These are phyloP conservation scores for Mentha longifolia DNA, from an alignment of 257 asterid species.

Conservation along the genomic window DNA sequence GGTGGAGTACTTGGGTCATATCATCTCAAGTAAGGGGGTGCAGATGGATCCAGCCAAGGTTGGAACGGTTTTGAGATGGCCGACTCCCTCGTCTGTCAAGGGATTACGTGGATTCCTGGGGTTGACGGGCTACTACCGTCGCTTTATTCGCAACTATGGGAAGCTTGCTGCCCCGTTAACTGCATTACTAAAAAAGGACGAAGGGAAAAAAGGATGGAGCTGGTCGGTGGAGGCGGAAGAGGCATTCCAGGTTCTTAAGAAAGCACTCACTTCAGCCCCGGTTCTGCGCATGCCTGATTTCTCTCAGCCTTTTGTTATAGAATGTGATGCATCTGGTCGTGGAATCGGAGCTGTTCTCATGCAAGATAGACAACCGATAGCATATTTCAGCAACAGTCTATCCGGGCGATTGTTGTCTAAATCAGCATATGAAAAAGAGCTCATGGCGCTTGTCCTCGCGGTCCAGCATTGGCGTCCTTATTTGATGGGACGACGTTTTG, in stretches of 20 bases:
- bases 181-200: background rate
- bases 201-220: background rate
- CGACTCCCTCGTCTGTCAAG: background rate
- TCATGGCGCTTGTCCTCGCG: background rate
- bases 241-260: background rate
- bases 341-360: background rate
- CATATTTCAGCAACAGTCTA: background rate
- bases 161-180: background rate
- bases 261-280: background rate
- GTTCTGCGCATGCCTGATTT: background rate
- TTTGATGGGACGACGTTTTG: background rate
- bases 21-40: background rate
- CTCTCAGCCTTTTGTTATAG: background rate
- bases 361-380: background rate
- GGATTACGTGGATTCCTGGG: background rate
- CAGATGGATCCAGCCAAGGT: background rate
- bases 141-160: background rate
- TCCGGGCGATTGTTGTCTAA: background rate
- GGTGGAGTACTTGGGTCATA: background rate
- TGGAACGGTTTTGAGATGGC: background rate
- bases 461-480: background rate
- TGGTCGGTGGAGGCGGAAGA: background rate
- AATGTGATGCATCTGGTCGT: background rate
- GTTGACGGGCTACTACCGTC: background rate
- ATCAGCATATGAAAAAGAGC: background rate